Conservation (phyloP, 257 asterid species). For the Scutellaria baicalensis region DNA sequence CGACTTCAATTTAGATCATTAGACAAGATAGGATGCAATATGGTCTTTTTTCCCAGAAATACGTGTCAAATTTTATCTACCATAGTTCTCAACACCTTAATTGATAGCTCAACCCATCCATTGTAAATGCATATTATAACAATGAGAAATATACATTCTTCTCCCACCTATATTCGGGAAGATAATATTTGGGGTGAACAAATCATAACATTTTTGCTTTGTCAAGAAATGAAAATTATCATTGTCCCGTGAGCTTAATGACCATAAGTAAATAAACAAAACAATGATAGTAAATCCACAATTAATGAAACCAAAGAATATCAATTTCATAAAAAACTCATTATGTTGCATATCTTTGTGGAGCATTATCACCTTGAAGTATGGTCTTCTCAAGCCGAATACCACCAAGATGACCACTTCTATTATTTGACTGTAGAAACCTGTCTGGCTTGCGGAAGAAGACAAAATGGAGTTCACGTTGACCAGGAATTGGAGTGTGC, state of each 20-base stretch:
- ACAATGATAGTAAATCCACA: background rate
- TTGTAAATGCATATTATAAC: background rate
- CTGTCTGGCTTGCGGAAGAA: conserved; percentile 79
- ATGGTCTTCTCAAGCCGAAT: conserved; percentile 71
- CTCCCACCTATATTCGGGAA: background rate
- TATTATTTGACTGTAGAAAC: conserved; percentile 49
- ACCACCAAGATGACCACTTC: conserved; percentile 52
- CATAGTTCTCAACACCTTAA: background rate
- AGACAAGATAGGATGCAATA: background rate
- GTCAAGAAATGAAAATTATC: too few relatives aligned
- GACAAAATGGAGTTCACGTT: conserved; percentile 79
- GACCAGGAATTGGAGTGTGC: conserved; percentile 27
- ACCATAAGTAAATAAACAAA: background rate
- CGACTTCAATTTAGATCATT: background rate
- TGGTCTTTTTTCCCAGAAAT: background rate
- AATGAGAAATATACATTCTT: background rate
- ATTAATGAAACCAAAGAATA: background rate
- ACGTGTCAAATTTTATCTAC: background rate
- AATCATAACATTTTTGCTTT: too few relatives aligned
- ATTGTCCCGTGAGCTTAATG: too few relatives aligned
- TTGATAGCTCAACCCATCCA: background rate
- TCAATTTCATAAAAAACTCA: background rate
- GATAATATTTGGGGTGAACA: background rate
- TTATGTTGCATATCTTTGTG: background rate
- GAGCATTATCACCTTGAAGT: conserved; percentile 45